Percentiles rank a stretch among this genome's conserved stretches.
phyloP scores from a whole-genome alignment of 805 yeast species.

The Schwanniomyces vanrijiae region DNA sequence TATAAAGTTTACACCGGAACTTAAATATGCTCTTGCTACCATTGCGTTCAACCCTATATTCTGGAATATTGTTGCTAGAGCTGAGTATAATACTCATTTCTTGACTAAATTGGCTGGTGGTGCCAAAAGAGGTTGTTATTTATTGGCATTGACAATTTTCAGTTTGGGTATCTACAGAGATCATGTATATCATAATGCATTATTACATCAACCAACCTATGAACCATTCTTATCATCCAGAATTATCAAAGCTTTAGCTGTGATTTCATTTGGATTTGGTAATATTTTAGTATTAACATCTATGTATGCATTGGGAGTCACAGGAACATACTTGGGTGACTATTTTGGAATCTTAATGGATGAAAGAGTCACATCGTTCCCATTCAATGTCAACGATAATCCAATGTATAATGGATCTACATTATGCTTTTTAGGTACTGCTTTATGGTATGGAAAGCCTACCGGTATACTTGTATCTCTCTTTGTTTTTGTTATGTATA shows the following conservation, averaged over 20 bases:
- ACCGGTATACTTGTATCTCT: conserved; percentile 76
- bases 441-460: conserved; percentile 85
- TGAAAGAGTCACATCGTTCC: conserved; percentile 86
- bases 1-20: conserved; percentile 18
- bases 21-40: conserved; percentile 51
- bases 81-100: conserved; percentile 75
- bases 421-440: conserved; percentile 86
- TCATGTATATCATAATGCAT: conserved; percentile 66
- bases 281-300: conserved; percentile 78
- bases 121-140: conserved; percentile 74
- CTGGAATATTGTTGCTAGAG: conserved; percentile 91
- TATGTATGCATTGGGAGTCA: conserved; percentile 90
- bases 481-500: conserved; percentile 79
- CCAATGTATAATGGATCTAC: conserved; percentile 98
- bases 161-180: conserved; percentile 84
- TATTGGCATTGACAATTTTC: conserved; percentile 81
- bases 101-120: conserved; percentile 75
- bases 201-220: conserved; percentile 68
- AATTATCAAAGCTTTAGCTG: conserved; percentile 51
- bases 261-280: conserved; percentile 60
- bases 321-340: conserved; percentile 96
- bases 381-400: conserved; percentile 85
- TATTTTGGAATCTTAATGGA: conserved; percentile 95
- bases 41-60: conserved; percentile 91
- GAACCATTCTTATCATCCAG: conserved; percentile 45